Conservation (phyloP, 805 yeast species). For the Grigorovia humatica region DNA sequence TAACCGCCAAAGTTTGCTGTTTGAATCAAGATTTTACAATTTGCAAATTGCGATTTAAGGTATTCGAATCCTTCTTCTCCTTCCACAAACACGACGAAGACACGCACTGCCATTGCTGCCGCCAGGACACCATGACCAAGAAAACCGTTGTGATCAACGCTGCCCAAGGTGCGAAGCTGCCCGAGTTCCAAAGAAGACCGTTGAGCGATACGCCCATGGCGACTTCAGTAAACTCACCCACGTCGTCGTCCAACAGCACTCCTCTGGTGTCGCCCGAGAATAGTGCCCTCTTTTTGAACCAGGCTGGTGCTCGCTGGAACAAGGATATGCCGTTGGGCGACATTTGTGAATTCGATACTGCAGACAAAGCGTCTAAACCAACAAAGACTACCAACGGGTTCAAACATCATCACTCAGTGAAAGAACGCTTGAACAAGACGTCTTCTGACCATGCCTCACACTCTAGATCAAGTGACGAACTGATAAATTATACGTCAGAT, state of each 20-base stretch:
- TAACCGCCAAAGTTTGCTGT: too few species aligned
- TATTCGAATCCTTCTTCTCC: too few species aligned
- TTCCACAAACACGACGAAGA: not conserved
- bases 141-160: not conserved
- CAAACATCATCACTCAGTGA: not conserved
- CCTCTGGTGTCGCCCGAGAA: conserved; percentile 1
- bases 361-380: not conserved
- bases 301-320: not conserved
- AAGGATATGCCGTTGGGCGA: not conserved
- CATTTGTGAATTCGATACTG: not conserved
- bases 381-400: not conserved
- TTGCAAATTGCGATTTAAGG: not conserved
- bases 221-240: conserved; percentile 1
- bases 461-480: not conserved
- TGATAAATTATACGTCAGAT: not conserved
- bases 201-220: conserved; percentile 6
- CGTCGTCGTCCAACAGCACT: not conserved
- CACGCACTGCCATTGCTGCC: not conserved
- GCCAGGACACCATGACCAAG: not conserved
- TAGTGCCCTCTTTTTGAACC: not conserved
- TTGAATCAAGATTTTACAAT: too few species aligned
- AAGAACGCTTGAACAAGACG: not conserved
- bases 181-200: conserved; percentile 5
- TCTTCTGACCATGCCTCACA: not conserved
- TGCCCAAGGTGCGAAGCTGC: not conserved